Base-by-base conservation (phyloP, 1,284 basidiomycete species). In the Microbotryomycetes sp. region DNA sequence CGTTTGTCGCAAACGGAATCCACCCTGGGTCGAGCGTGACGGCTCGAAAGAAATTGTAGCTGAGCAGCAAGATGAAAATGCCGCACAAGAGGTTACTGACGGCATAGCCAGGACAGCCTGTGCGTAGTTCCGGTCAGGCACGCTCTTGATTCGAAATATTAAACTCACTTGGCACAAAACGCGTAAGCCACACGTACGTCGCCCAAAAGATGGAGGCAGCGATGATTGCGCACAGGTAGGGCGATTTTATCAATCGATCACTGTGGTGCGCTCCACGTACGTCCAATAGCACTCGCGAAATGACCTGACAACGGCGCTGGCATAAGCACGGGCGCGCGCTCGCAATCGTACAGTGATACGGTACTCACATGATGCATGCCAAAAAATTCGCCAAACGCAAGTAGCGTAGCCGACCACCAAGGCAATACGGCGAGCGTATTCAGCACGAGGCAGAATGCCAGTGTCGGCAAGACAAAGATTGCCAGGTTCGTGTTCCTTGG, bases 191-290 rank as follows among this genome's bases (percentile, higher is more conserved):
- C 54, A 82, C 83, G 68, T 84, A 92, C 0, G 81, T 80, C 1
- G 97, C 89, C 89, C 91, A 94, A 31, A 91, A 75, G 72, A 97
- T 82, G 16, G 88, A 91, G 1, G 80, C 89, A 52, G 80, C 81
- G 64, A 98, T 94, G 66, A 98, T 90, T 13, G 89, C 87, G 1
- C 89, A 82, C 72, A 97, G 94, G 77, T 97, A 97, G 1, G 91
- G 92, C 7, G 77, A 78, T 47, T 72, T 72, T 3, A 76, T 72
- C 15, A 79, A 71, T 3, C 73, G 66, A 52, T 78, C 70, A 3
- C 56, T 54, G 16, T 57, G 72, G 23, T 72, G 67, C 0, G 62
- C 56, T 0, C 67, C 65, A 84, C 85, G 75, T 9, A 67, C 60
- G 41, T 88, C 88, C 31, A 92, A 79, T 6, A 93, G 78, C 4